These are phyloP conservation scores for Pelargonium nanum DNA, from an alignment of 345 rosid species.

Conservation along the genomic window DNA sequence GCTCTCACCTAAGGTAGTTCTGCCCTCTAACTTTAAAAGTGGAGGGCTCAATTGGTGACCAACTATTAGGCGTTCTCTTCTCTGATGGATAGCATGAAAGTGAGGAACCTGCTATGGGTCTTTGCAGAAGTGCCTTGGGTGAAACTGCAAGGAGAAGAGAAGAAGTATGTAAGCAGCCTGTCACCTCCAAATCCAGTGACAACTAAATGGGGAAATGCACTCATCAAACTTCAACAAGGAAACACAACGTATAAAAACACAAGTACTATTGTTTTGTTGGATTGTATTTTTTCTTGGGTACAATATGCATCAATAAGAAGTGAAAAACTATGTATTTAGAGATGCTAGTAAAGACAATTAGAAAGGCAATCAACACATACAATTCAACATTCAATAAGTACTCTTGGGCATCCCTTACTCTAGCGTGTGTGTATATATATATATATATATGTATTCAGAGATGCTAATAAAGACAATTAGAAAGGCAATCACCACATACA, in stretches of 20 bases:
- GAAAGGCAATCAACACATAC: neutral
- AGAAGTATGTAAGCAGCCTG: neutral
- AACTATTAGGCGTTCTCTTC: conserved; percentile 40
- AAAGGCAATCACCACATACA: neutral
- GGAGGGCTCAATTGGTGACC: conserved; percentile 42
- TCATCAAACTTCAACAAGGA: too few species aligned
- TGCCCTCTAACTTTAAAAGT: conserved; percentile 40
- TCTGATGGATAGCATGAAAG: conserved; percentile 36
- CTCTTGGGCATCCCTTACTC: neutral
- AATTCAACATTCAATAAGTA: neutral
- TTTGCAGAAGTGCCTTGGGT: conserved; percentile 44
- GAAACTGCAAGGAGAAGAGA: conserved; percentile 42
- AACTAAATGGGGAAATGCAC: too few species aligned
- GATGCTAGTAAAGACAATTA: too few species aligned
- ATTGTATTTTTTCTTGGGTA: too few species aligned
- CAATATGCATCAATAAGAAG: too few species aligned
- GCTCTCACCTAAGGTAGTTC: conserved; percentile 40
- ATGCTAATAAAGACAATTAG: too few species aligned
- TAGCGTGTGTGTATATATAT: too few species aligned
- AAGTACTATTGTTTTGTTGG: too few species aligned
- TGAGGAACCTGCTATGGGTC: conserved; percentile 48
- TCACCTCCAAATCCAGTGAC: neutral
- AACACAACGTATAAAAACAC: too few species aligned
- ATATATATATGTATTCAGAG: too few species aligned
- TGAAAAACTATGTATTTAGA: too few species aligned